Conservation (phyloP, 805 yeast genomes). For the Yarrowia sp. region DNA sequence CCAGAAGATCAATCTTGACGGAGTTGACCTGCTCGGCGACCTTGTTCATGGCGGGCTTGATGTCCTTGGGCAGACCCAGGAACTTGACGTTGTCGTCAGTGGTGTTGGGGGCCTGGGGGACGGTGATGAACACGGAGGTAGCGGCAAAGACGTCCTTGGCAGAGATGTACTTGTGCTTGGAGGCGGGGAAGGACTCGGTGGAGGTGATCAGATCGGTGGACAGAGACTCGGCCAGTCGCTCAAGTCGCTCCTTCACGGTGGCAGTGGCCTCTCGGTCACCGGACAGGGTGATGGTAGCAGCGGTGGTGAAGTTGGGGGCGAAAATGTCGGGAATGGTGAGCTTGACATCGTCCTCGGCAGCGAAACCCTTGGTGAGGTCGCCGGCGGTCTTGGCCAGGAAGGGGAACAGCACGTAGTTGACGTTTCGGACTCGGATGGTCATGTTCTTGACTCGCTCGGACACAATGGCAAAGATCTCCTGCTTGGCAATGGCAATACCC, state of each 20-base stretch:
- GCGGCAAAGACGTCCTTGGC: conserved; percentile 46
- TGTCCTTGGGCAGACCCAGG: conserved; percentile 64
- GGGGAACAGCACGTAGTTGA: conserved; percentile 45
- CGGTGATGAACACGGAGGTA: conserved; percentile 47
- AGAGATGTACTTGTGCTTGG: conserved; percentile 69
- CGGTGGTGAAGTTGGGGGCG: conserved; percentile 28
- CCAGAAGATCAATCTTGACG: conserved; percentile 70
- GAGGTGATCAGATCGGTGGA: conserved; percentile 58
- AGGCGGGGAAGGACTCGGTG: conserved; percentile 68
- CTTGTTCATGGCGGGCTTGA: conserved; percentile 65
- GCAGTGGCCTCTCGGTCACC: conserved; percentile 77
- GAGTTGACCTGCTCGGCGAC: conserved; percentile 68
- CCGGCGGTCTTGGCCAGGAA: conserved; percentile 50
- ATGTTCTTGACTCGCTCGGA: conserved; percentile 67
- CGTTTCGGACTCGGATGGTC: conserved; percentile 44
- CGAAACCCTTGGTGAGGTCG: conserved; percentile 47
- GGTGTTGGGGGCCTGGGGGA: conserved; percentile 54
- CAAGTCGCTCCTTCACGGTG: conserved; percentile 61
- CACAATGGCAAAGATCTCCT: conserved; percentile 73
- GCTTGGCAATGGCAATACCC: conserved; percentile 77
- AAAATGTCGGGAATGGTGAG: conserved; percentile 43
- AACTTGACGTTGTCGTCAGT: conserved; percentile 55
- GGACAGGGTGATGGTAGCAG: conserved; percentile 58
- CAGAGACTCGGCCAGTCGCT: conserved; percentile 55
- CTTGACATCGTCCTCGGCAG: conserved; percentile 42